Percentiles rank a stretch among this genome's conserved stretches.
phyloP scores from a whole-genome alignment of 805 yeast species.

The Suhomyces vadensis region DNA sequence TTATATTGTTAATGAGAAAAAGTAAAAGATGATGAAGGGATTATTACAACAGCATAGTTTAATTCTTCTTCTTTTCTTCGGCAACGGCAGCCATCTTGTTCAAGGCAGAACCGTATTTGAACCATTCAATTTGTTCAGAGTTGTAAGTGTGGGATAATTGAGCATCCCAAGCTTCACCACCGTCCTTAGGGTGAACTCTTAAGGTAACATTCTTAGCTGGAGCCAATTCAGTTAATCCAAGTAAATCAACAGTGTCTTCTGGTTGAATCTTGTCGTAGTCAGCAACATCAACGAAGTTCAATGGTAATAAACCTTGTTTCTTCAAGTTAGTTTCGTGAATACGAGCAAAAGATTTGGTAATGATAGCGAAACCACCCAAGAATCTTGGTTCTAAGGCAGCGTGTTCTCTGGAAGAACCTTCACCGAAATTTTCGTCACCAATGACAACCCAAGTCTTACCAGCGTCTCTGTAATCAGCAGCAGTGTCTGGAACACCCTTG shows the following conservation, averaged over 20 bases:
- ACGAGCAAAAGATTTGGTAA: conserved; percentile 97
- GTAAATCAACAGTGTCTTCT: conserved; percentile 83
- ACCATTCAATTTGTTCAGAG: conserved; percentile 97
- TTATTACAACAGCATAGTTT: background rate
- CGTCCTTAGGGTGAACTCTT: conserved; percentile 72
- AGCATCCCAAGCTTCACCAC: conserved; percentile 79
- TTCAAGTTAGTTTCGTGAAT: conserved; percentile 99
- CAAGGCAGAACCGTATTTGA: conserved; percentile 98
- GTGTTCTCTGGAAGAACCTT: conserved; percentile 99
- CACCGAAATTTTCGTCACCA: conserved; percentile 98
- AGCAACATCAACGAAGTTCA: conserved; percentile 84
- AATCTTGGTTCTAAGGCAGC: conserved; percentile 99
- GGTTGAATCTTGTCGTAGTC: conserved; percentile 94
- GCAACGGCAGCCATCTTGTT: conserved; percentile 76
- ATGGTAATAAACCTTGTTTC: conserved; percentile 98
- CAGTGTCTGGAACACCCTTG: conserved; percentile 96
- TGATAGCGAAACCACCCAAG: conserved; percentile 97
- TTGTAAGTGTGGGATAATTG: conserved; percentile 96
- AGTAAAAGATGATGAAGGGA: conserved; percentile 2
- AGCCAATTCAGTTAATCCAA: conserved; percentile 81
- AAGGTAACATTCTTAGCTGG: conserved; percentile 90
- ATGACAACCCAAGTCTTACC: conserved; percentile 95
- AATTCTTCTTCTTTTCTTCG: conserved; percentile 8
- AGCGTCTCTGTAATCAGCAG: conserved; percentile 88
- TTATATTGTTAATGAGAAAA: conserved; percentile 1